Conservation (phyloP, 116 monocot genomes). For the Zostera marina region DNA sequence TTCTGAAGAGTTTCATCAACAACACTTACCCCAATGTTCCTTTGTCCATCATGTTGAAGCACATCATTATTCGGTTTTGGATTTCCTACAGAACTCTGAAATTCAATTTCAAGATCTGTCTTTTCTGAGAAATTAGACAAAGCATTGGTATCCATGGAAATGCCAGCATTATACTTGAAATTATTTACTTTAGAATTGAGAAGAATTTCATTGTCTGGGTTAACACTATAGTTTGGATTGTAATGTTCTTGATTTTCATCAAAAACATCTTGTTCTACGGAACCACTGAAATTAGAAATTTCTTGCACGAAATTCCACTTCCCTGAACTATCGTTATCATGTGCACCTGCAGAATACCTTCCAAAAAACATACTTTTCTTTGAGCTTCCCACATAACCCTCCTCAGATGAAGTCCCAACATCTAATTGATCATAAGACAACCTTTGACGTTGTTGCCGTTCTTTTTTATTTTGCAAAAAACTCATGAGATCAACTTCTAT, state of each 20-base stretch:
- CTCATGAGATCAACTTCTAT: slow-evolving; percentile 95
- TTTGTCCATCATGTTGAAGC: slow-evolving; percentile 30
- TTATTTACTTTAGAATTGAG: slow-evolving; percentile 19
- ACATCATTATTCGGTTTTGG: slow-evolving; percentile 36
- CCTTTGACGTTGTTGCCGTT: slow-evolving; percentile 62
- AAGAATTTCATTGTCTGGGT: slow-evolving; percentile 23
- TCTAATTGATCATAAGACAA: slow-evolving; percentile 76
- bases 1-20: slow-evolving; percentile 25
- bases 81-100: slow-evolving; percentile 28
- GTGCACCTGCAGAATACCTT: slow-evolving; percentile 59
- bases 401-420: slow-evolving; percentile 80
- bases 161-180: slow-evolving; percentile 12
- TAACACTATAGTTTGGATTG: slow-evolving; percentile 20
- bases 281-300: slow-evolving; percentile 21
- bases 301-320: slow-evolving; percentile 69
- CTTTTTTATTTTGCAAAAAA: slow-evolving; percentile 90
- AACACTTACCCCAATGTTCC: slow-evolving; percentile 12
- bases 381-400: slow-evolving; percentile 47
- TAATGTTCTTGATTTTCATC: slow-evolving; percentile 27
- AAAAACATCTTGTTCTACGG: slow-evolving; percentile 20
- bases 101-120: slow-evolving; percentile 21
- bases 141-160: slow-evolving; percentile 17
- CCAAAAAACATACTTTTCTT: slow-evolving; percentile 59
- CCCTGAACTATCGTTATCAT: slow-evolving; percentile 52
- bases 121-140: slow-evolving; percentile 30